phyloP scores from a whole-genome alignment of 129 eudicot genomes.

The Pittosporum tobira region DNA sequence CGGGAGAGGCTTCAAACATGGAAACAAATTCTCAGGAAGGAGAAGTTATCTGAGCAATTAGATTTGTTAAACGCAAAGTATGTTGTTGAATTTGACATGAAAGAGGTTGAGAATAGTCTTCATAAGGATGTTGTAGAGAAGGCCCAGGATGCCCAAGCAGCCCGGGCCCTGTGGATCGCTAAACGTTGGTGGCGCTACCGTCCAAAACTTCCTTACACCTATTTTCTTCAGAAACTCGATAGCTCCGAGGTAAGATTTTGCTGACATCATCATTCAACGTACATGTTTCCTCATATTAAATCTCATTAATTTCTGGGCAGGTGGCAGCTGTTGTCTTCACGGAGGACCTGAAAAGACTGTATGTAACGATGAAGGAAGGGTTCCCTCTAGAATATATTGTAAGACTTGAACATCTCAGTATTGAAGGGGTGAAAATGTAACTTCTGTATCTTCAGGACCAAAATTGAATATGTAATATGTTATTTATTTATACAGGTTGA shows the following conservation, averaged over 20 bases:
- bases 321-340: conserved; percentile 93
- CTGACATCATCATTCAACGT: not conserved
- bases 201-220: conserved; percentile 93
- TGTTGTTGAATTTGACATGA: conserved; percentile 87
- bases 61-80: conserved; percentile 55
- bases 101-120: conserved; percentile 86
- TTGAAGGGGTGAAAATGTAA: not conserved
- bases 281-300: not conserved
- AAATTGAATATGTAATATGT: not conserved
- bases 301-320: conserved; percentile 27
- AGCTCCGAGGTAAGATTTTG: conserved; percentile 57
- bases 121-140: conserved; percentile 75
- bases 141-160: conserved; percentile 38
- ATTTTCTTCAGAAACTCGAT: conserved; percentile 90
- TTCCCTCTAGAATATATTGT: conserved; percentile 88
- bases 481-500: conserved; percentile 52
- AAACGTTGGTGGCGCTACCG: conserved; percentile 99
- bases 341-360: conserved; percentile 78
- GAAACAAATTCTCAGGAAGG: conserved; percentile 65
- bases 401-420: conserved; percentile 19
- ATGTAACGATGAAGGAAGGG: conserved; percentile 94
- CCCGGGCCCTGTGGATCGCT: conserved; percentile 86
- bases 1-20: conserved; percentile 80
- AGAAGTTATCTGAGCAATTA: conserved; percentile 58
- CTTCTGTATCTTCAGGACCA: conserved; percentile 5